These are phyloP conservation scores for Pythium sukuiense DNA, from an alignment of 352 stramenopile genomes.

Conservation along the genomic window DNA sequence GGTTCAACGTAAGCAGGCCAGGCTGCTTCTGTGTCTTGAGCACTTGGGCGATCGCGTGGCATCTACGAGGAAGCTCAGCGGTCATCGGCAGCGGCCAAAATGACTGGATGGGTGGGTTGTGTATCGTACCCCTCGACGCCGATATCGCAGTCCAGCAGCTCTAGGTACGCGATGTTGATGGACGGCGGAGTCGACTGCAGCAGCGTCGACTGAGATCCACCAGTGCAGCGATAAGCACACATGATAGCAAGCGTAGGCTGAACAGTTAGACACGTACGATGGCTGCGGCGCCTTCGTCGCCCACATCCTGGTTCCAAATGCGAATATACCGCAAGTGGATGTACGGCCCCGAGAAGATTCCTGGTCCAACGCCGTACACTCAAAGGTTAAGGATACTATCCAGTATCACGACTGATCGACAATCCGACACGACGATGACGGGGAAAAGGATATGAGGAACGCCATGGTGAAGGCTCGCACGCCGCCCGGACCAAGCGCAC, in stretches of 20 bases:
- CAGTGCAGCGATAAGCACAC: neutral
- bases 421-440: neutral
- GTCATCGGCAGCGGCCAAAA: neutral
- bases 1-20: slow-evolving; percentile 69
- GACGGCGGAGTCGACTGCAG: slow-evolving; percentile 40
- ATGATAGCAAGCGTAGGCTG: neutral
- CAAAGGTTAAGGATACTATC: slow-evolving; percentile 43
- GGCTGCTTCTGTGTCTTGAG: slow-evolving; percentile 52
- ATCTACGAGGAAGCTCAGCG: slow-evolving; percentile 28
- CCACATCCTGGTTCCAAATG: slow-evolving; percentile 81
- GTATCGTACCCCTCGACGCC: slow-evolving; percentile 40
- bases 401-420: neutral
- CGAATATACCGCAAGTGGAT: slow-evolving; percentile 70
- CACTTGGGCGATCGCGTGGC: slow-evolving; percentile 49
- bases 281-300: slow-evolving; percentile 64
- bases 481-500: slow-evolving; percentile 55
- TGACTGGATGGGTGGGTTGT: neutral
- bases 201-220: slow-evolving; percentile 36
- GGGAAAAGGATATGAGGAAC: slow-evolving; percentile 75
- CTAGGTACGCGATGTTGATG: slow-evolving; percentile 75
- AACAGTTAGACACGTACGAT: slow-evolving; percentile 44
- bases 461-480: slow-evolving; percentile 67
- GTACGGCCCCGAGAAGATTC: slow-evolving; percentile 66
- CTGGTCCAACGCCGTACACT: slow-evolving; percentile 56
- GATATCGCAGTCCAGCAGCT: slow-evolving; percentile 80